Conservation (phyloP, 768 basidiomycete genomes). For the Ephemerocybe angulata region DNA sequence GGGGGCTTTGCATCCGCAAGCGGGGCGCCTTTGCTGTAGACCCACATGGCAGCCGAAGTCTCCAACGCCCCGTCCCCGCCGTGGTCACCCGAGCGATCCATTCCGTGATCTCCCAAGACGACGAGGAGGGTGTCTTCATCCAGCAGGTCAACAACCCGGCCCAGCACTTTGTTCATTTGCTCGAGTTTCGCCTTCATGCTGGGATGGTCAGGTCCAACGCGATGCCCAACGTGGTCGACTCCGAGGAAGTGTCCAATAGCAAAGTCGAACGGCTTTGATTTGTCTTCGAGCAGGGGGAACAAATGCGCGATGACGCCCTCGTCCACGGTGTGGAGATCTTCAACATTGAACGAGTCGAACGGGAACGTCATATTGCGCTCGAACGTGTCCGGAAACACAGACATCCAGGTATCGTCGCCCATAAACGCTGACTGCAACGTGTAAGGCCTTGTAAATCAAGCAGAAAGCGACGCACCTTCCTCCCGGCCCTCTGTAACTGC, state of each 20-base stretch:
- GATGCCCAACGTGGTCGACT: slow-evolving; percentile 94
- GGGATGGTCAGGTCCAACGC: slow-evolving; percentile 85
- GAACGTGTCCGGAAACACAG: slow-evolving; percentile 79
- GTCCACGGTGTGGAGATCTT: slow-evolving; percentile 95
- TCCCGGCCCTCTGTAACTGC: slow-evolving; percentile 59
- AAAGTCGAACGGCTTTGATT: slow-evolving; percentile 69
- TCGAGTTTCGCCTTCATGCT: slow-evolving; percentile 80
- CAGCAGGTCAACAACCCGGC: slow-evolving; percentile 64
- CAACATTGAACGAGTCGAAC: slow-evolving; percentile 97
- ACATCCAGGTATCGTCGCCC: slow-evolving; percentile 97
- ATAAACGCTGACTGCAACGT: slow-evolving; percentile 70
- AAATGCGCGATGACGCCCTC: slow-evolving; percentile 82
- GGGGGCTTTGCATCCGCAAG: slow-evolving; percentile 42
- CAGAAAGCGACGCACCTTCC: slow-evolving; percentile 43
- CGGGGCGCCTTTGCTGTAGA: slow-evolving; percentile 76
- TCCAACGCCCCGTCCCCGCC: slow-evolving; percentile 88
- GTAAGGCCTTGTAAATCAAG: neutral
- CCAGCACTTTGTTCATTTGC: slow-evolving; percentile 84
- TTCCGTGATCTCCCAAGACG: slow-evolving; percentile 94
- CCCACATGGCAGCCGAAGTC: slow-evolving; percentile 83
- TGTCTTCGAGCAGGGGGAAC: slow-evolving; percentile 67
- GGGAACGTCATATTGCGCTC: slow-evolving; percentile 70
- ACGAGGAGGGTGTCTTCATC: slow-evolving; percentile 90
- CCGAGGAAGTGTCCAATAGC: slow-evolving; percentile 92
- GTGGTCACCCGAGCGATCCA: slow-evolving; percentile 93